A percentile compares a stretch with the other conserved stretches of the same genome.
phyloP scores from a whole-genome alignment of 768 basidiomycete species.

The Tricholoma matsutake region DNA sequence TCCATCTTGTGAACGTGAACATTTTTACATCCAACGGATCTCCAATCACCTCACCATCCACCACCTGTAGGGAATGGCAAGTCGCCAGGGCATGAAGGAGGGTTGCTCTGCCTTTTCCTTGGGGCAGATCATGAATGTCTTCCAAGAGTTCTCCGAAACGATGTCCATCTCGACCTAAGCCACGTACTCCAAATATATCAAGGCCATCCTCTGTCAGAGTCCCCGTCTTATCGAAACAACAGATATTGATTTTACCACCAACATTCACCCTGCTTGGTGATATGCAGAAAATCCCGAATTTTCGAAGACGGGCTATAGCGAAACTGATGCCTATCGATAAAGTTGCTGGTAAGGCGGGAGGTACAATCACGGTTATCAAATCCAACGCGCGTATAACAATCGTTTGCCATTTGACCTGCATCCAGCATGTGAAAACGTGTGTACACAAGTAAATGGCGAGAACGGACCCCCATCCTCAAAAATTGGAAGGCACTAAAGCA shows the following conservation, averaged over 20 bases:
- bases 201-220: slow-evolving; percentile 97
- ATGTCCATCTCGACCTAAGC: slow-evolving; percentile 69
- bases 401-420: slow-evolving; percentile 82
- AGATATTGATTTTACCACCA: slow-evolving; percentile 93
- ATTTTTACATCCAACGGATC: slow-evolving; percentile 97
- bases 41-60: slow-evolving; percentile 85
- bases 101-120: slow-evolving; percentile 68
- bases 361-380: slow-evolving; percentile 95
- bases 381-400: slow-evolving; percentile 92
- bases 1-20: slow-evolving; percentile 98
- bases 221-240: slow-evolving; percentile 99
- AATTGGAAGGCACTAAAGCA: slow-evolving; percentile 91
- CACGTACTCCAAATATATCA: slow-evolving; percentile 92
- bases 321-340: slow-evolving; percentile 97
- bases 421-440: neutral
- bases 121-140: slow-evolving; percentile 82
- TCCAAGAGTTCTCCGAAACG: slow-evolving; percentile 89
- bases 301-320: slow-evolving; percentile 84
- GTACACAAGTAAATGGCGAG: slow-evolving; percentile 1
- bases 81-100: slow-evolving; percentile 93
- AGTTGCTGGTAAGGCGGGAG: slow-evolving; percentile 95
- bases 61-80: slow-evolving; percentile 91
- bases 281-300: slow-evolving; percentile 90
- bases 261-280: slow-evolving; percentile 95
- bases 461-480: slow-evolving; percentile 77